phyloP scores from a whole-genome alignment of 2,329 filamentous ascomycete genomes.

The Cytospora paraplurivora region DNA sequence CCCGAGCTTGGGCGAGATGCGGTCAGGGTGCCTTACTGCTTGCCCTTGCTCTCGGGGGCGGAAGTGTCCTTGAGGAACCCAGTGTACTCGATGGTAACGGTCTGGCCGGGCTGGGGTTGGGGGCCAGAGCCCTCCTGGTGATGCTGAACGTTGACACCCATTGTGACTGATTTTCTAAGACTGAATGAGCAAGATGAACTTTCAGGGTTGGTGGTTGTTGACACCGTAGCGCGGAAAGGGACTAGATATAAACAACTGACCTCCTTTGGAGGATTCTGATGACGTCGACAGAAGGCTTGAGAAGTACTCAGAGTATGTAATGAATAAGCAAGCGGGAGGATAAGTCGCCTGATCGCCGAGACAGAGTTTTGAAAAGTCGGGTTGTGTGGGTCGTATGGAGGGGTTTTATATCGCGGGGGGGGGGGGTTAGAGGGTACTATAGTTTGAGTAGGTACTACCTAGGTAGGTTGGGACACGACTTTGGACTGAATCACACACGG shows the following conservation, averaged over 20 bases:
- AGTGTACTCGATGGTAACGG: constrained; percentile 86
- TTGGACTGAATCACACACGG: background rate
- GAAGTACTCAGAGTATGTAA: background rate
- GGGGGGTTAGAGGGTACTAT: constrained; percentile 8
- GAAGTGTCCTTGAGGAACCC: constrained; percentile 76
- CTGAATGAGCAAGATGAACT: constrained; percentile 11
- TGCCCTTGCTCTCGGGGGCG: constrained; percentile 66
- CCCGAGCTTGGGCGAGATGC: background rate
- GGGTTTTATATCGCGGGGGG: constrained; percentile 27
- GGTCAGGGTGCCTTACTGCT: constrained; percentile 57
- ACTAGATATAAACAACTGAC: constrained; percentile 19
- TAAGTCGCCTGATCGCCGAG: constrained; percentile 8
- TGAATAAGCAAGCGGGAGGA: constrained; percentile 11
- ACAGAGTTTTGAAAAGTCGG: constrained; percentile 13
- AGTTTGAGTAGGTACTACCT: background rate
- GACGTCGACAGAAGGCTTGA: constrained; percentile 14
- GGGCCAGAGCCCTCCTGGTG: constrained; percentile 63
- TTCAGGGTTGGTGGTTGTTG: constrained; percentile 3
- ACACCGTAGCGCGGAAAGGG: constrained; percentile 13
- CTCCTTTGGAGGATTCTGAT: constrained; percentile 19
- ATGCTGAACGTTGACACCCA: constrained; percentile 74
- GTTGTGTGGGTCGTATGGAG: constrained; percentile 26
- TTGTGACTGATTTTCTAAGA: constrained; percentile 43
- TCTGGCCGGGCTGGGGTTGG: constrained; percentile 66
- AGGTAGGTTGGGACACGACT: background rate